Evolutionary conservation across 2,329 filamentous ascomycete genomes (phyloP).

Genomic region (Trichoderma hamatum): DNA sequence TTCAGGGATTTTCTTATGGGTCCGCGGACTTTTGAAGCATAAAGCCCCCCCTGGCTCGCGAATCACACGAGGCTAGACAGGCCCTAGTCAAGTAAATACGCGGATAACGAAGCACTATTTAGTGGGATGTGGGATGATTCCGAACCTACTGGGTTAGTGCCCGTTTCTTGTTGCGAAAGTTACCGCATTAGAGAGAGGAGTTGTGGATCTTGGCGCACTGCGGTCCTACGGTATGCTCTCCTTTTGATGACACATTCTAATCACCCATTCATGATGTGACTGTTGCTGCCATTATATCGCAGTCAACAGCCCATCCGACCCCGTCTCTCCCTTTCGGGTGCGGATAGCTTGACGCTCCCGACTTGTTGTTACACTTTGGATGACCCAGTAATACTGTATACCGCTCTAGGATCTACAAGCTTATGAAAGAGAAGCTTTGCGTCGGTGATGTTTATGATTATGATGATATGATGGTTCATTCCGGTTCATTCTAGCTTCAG

Average conservation of each 20-base stretch:
- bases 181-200: not conserved
- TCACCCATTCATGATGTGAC: not conserved
- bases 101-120: not conserved
- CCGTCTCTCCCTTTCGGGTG: not conserved
- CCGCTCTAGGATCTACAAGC: not conserved
- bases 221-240: not conserved
- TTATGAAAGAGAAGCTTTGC: not conserved
- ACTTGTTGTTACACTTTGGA: too few relatives aligned
- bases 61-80: constrained; percentile 1
- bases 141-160: not conserved
- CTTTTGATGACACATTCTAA: not conserved
- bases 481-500: too few relatives aligned
- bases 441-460: not conserved
- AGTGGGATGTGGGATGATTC: constrained; percentile 5
- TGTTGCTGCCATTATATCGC: not conserved
- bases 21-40: not conserved
- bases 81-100: constrained; percentile 4
- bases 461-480: too few relatives aligned
- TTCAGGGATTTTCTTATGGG: not conserved
- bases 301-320: not conserved
- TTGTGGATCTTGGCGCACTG: not conserved
- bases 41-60: not conserved
- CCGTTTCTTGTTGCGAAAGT: not conserved
- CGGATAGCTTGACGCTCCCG: constrained; percentile 9
- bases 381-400: not conserved